A percentile compares a stretch with the other conserved stretches of the same genome.
phyloP scores from a whole-genome alignment of 1,284 basidiomycete species.

The Volvariella volvacea region DNA sequence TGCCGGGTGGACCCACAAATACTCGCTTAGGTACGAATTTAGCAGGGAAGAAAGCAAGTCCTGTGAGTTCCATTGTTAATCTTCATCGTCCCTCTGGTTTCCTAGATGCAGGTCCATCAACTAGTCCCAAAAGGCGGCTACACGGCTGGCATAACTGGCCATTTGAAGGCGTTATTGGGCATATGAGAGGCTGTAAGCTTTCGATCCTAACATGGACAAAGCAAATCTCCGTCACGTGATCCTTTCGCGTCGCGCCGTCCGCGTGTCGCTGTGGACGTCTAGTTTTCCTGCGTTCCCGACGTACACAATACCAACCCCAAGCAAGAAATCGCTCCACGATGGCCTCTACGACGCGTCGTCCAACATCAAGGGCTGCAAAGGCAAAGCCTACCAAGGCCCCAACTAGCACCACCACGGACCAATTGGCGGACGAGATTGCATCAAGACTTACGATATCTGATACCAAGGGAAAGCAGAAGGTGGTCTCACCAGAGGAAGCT shows the following conservation, averaged over 20 bases:
- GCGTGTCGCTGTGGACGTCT: background rate
- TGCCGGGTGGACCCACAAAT: no score
- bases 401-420: constrained; percentile 14
- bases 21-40: no score
- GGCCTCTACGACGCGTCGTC: constrained; percentile 6
- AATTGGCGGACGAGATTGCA: constrained; percentile 23
- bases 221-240: background rate
- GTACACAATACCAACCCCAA: background rate
- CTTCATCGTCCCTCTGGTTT: no score
- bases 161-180: no score
- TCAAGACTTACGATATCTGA: constrained; percentile 24
- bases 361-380: background rate
- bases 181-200: background rate
- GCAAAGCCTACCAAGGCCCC: constrained; percentile 4
- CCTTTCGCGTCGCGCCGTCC: background rate
- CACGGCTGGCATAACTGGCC: no score
- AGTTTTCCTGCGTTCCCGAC: background rate
- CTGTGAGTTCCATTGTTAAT: no score
- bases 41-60: no score
- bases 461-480: constrained; percentile 26
- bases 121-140: no score
- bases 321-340: constrained; percentile 1
- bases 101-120: no score
- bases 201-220: constrained; percentile 1
- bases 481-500: constrained; percentile 14